A percentile compares a stretch with the other conserved stretches of the same genome.
phyloP scores from a whole-genome alignment of 1,284 basidiomycete species.

The Rhodotorula sp. region DNA sequence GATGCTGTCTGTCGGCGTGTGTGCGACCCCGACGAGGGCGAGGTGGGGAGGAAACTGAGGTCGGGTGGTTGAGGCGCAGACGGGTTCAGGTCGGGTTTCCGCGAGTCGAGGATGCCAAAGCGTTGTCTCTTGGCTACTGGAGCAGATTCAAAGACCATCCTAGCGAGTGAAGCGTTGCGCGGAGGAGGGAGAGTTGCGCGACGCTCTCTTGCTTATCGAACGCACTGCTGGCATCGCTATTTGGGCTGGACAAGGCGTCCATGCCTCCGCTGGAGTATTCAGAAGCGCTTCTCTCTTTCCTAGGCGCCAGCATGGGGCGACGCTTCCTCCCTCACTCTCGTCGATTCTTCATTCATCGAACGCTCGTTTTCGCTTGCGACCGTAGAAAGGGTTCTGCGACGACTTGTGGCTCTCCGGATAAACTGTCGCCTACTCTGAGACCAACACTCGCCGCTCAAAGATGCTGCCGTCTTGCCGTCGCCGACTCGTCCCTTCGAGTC shows the following conservation, averaged over 20 bases:
- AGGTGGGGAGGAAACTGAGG: not conserved
- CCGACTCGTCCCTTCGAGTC: too few relatives aligned
- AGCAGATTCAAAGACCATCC: not conserved
- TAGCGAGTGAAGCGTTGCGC: not conserved
- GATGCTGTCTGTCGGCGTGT: not conserved
- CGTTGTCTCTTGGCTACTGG: not conserved
- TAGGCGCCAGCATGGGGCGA: too few relatives aligned
- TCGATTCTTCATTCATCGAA: too few relatives aligned
- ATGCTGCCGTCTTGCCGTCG: too few relatives aligned
- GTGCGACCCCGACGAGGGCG: not conserved
- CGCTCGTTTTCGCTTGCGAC: too few relatives aligned
- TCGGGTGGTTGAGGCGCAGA: not conserved
- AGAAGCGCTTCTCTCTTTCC: too few relatives aligned
- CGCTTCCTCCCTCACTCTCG: too few relatives aligned
- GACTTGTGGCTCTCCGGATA: too few relatives aligned
- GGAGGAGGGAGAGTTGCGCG: not conserved
- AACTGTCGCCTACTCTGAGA: too few relatives aligned
- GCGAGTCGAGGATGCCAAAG: not conserved
- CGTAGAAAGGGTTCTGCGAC: too few relatives aligned
- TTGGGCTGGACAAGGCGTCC: not conserved
- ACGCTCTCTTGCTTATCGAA: not conserved
- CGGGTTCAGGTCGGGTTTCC: conserved; percentile 6
- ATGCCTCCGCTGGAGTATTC: too few relatives aligned
- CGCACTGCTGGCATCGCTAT: not conserved
- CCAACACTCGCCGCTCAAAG: too few relatives aligned